phyloP scores from a whole-genome alignment of 108 stramenopile genomes.

The Cafeteria roenbergensis region DNA sequence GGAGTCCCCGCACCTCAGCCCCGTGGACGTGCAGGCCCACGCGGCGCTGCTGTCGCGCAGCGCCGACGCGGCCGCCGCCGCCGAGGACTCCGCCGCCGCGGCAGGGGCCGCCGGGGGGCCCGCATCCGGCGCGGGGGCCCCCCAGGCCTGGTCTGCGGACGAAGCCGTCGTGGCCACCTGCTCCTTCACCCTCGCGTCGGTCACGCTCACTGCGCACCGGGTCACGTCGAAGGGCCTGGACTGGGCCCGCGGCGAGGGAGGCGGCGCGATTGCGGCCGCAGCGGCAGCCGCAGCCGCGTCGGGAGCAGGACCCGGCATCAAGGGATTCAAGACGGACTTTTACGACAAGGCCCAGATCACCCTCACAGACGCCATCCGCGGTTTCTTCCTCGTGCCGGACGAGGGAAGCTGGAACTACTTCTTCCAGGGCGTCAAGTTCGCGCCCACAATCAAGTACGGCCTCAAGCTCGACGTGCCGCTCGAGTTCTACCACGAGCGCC shows the following conservation, averaged over 20 bases:
- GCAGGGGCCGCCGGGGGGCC: too few relatives aligned
- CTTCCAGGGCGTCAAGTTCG: conserved; percentile 94
- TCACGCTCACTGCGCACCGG: conserved; percentile 86
- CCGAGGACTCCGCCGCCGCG: too few relatives aligned
- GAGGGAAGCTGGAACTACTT: conserved; percentile 95
- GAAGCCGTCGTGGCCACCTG: conserved; percentile 85
- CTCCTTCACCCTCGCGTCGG: conserved; percentile 91
- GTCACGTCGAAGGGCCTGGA: conserved; percentile 77
- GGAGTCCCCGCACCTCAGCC: conserved; percentile 80
- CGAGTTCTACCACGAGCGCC: conserved; percentile 82
- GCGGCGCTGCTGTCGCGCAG: conserved; percentile 63
- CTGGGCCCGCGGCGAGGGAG: conserved; percentile 82
- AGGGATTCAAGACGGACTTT: conserved; percentile 79
- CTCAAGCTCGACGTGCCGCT: conserved; percentile 64
- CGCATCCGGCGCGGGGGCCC: too few relatives aligned
- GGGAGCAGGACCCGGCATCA: too few relatives aligned
- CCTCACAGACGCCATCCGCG: conserved; percentile 85
- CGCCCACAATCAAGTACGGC: conserved; percentile 68
- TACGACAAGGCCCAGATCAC: conserved; percentile 97
- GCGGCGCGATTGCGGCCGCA: conserved; percentile 67
- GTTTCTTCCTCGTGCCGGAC: conserved; percentile 90
- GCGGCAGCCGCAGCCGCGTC: too few relatives aligned
- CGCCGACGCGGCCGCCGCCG: too few relatives aligned
- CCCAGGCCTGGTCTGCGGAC: conserved; percentile 73
- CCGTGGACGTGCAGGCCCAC: conserved; percentile 77